These are phyloP conservation scores for Monosporozyma aerobia DNA, from an alignment of 805 yeast genomes.

Conservation along the genomic window DNA sequence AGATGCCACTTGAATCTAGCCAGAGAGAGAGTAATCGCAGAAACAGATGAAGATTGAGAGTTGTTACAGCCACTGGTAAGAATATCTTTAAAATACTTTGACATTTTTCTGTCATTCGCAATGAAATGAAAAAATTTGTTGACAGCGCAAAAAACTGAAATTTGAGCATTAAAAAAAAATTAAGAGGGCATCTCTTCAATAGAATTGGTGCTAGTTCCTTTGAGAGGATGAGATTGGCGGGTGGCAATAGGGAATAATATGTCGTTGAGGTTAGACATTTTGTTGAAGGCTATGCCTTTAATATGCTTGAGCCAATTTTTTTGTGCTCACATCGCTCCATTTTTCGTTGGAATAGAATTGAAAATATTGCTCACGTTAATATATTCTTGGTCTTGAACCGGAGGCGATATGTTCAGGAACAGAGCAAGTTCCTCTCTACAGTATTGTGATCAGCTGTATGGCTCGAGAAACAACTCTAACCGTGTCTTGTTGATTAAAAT, in stretches of 20 bases:
- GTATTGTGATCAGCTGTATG: too few species aligned
- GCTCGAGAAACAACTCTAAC: too few species aligned
- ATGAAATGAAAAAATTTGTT: not conserved
- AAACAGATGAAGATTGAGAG: not conserved
- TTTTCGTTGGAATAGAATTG: too few species aligned
- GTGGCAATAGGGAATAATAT: not conserved
- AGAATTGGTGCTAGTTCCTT: not conserved
- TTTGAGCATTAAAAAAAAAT: not conserved
- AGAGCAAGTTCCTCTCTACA: too few species aligned
- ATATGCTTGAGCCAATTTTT: too few species aligned
- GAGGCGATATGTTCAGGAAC: too few species aligned
- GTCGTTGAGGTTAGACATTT: not conserved
- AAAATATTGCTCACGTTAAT: too few species aligned
- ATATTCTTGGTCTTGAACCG: too few species aligned
- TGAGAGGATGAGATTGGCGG: not conserved
- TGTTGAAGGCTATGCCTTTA: too few species aligned
- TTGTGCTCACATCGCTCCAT: too few species aligned
- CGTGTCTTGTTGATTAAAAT: too few species aligned
- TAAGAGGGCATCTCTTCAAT: not conserved
- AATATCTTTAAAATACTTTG: not conserved
- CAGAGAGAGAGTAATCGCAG: not conserved
- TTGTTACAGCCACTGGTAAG: not conserved
- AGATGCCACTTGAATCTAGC: not conserved
- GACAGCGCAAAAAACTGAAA: not conserved
- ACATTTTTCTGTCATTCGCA: not conserved